These are phyloP conservation scores for Pyrenophora graminea DNA, from an alignment of 2,329 filamentous ascomycete genomes.

Conservation along the genomic window DNA sequence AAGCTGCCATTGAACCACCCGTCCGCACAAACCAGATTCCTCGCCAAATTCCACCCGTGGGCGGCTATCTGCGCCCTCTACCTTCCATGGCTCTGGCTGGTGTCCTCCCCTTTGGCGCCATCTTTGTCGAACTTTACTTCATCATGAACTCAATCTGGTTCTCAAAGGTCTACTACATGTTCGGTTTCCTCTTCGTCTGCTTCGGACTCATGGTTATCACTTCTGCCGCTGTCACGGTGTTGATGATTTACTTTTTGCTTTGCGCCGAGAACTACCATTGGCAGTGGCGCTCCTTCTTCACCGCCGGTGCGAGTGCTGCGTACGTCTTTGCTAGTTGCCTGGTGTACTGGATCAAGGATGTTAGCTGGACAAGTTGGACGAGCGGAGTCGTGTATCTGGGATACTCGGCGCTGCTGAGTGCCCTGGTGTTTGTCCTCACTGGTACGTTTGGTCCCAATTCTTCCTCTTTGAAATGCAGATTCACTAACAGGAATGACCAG, in stretches of 20 bases:
- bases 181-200: conserved; percentile 96
- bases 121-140: conserved; percentile 98
- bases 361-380: conserved; percentile 81
- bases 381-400: conserved; percentile 91
- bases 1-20: conserved; percentile 70
- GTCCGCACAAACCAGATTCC: conserved; percentile 98
- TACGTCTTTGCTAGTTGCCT: conserved; percentile 94
- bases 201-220: conserved; percentile 98
- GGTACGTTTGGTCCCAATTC: conserved; percentile 62
- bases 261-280: conserved; percentile 98
- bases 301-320: conserved; percentile 83
- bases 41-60: conserved; percentile 85
- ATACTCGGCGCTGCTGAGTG: conserved; percentile 86
- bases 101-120: conserved; percentile 90
- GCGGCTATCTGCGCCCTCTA: conserved; percentile 80
- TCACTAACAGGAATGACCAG: conserved; percentile 53
- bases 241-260: conserved; percentile 95
- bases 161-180: conserved; percentile 99
- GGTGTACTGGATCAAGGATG: conserved; percentile 86
- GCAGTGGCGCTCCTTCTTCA: conserved; percentile 96
- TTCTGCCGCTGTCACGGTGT: conserved; percentile 84
- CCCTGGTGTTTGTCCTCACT: conserved; percentile 90
- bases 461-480: neutral
- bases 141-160: conserved; percentile 99
- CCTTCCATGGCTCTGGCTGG: conserved; percentile 92